phyloP scores from a whole-genome alignment of 495 filamentous ascomycete species.

The Aspergillus olivimuriae region DNA sequence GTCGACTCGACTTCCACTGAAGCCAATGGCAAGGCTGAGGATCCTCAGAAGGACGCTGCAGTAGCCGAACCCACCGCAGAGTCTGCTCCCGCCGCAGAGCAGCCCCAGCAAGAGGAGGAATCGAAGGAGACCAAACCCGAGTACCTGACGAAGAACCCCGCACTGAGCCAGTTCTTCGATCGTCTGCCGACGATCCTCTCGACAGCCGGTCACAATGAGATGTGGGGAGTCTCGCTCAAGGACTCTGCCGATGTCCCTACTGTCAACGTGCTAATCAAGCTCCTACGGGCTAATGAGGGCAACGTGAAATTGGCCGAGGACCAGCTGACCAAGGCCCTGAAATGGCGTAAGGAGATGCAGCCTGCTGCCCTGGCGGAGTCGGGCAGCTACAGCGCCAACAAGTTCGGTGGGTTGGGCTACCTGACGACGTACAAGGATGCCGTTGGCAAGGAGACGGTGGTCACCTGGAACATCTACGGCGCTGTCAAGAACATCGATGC shows the following conservation, averaged over 20 bases:
- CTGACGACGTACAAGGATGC: slow-evolving; percentile 41
- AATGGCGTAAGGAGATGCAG: slow-evolving; percentile 67
- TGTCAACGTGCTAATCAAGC: slow-evolving; percentile 83
- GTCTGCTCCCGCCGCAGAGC: slow-evolving; percentile 7
- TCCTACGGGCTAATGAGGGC: slow-evolving; percentile 78
- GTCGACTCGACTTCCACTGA: slow-evolving; percentile 10
- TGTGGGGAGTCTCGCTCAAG: slow-evolving; percentile 67
- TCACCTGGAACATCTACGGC: slow-evolving; percentile 86
- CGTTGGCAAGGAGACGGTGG: slow-evolving; percentile 38
- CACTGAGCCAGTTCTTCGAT: slow-evolving; percentile 32
- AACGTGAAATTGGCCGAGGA: slow-evolving; percentile 63
- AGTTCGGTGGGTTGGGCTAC: slow-evolving; percentile 48
- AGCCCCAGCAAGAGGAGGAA: slow-evolving; percentile 15
- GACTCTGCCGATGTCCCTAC: slow-evolving; percentile 55
- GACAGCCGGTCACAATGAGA: slow-evolving; percentile 53
- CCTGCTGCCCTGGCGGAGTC: slow-evolving; percentile 38
- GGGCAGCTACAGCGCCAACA: slow-evolving; percentile 44
- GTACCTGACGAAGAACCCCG: slow-evolving; percentile 34
- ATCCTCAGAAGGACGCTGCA: slow-evolving; percentile 2
- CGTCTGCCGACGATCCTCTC: slow-evolving; percentile 38
- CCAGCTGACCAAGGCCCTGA: slow-evolving; percentile 70
- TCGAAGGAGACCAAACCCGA: slow-evolving; percentile 21
- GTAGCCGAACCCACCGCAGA: slow-evolving; percentile 13
- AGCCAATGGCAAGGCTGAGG: too few relatives aligned
- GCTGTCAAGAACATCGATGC: slow-evolving; percentile 61